These are phyloP conservation scores for Penicillium cataractarum DNA, from an alignment of 495 filamentous ascomycete genomes.

Conservation along the genomic window DNA sequence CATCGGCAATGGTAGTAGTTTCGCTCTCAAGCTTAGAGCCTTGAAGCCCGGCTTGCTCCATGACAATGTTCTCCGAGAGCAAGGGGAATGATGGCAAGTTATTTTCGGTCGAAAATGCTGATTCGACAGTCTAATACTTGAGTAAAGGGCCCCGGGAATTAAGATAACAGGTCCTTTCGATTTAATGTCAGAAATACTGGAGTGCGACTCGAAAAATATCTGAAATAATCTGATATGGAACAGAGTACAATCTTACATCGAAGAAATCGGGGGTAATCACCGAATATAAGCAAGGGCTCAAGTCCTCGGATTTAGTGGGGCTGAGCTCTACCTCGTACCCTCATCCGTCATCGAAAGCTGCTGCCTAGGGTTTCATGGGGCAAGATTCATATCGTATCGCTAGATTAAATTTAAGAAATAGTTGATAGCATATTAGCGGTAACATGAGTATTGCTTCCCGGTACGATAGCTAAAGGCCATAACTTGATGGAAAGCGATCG, in stretches of 20 bases:
- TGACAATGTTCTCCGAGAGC: not conserved
- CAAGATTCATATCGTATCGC: not conserved
- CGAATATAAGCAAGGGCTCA: not conserved
- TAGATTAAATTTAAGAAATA: too few species aligned
- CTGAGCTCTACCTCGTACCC: slow-evolving; percentile 2
- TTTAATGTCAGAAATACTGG: not conserved
- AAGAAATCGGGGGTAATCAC: not conserved
- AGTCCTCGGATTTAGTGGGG: not conserved
- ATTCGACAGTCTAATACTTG: not conserved
- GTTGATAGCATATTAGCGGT: too few species aligned
- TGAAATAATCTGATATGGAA: not conserved
- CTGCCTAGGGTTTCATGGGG: not conserved
- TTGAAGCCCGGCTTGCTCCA: slow-evolving; percentile 1
- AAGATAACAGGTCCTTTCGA: not conserved
- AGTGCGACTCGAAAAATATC: not conserved
- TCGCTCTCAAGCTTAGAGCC: not conserved
- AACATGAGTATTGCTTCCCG: too few species aligned
- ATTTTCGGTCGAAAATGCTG: not conserved
- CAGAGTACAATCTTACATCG: not conserved
- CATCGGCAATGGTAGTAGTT: slow-evolving; percentile 7
- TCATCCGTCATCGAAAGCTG: slow-evolving; percentile 3
- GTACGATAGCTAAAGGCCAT: not conserved
- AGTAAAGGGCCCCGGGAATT: not conserved
- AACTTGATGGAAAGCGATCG: not conserved
- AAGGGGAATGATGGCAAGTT: not conserved